A percentile compares a stretch with the other conserved stretches of the same genome.
phyloP scores from a whole-genome alignment of 768 basidiomycete species.

The Rhizopogon roseolus region DNA sequence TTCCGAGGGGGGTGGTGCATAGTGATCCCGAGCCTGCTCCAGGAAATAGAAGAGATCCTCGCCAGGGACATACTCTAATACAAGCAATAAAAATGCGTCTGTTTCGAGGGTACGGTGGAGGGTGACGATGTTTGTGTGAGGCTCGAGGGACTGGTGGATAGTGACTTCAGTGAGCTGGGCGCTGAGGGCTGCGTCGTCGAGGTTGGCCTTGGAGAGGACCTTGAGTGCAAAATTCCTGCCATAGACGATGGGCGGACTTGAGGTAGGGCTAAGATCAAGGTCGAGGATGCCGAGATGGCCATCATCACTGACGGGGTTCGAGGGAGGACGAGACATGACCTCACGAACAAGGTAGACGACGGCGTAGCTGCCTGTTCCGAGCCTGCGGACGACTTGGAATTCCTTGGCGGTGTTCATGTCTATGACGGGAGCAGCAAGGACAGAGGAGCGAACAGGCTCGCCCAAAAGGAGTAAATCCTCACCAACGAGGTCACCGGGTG shows the following conservation, averaged over 20 bases:
- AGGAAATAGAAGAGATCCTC: slow-evolving; percentile 98
- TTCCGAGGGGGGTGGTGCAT: slow-evolving; percentile 41
- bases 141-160: slow-evolving; percentile 88
- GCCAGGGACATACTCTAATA: slow-evolving; percentile 94
- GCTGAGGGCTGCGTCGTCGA: slow-evolving; percentile 80
- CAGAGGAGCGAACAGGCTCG: slow-evolving; percentile 51
- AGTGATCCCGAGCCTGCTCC: slow-evolving; percentile 90
- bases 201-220: slow-evolving; percentile 90
- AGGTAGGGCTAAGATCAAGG: slow-evolving; percentile 34
- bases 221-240: slow-evolving; percentile 93
- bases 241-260: slow-evolving; percentile 42
- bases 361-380: slow-evolving; percentile 89
- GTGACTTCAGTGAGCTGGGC: slow-evolving; percentile 94
- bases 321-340: slow-evolving; percentile 41
- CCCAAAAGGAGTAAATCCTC: slow-evolving; percentile 63
- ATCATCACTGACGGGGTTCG: slow-evolving; percentile 33
- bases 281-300: slow-evolving; percentile 54
- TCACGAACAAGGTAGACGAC: slow-evolving; percentile 91
- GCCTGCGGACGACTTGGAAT: slow-evolving; percentile 80
- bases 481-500: slow-evolving; percentile 70
- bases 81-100: slow-evolving; percentile 81
- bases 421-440: slow-evolving; percentile 33
- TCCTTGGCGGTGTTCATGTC: slow-evolving; percentile 43
- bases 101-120: slow-evolving; percentile 93
- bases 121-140: slow-evolving; percentile 93